These are phyloP conservation scores for Benincasa hispida DNA, from an alignment of 306 rosid genomes.

Conservation along the genomic window DNA sequence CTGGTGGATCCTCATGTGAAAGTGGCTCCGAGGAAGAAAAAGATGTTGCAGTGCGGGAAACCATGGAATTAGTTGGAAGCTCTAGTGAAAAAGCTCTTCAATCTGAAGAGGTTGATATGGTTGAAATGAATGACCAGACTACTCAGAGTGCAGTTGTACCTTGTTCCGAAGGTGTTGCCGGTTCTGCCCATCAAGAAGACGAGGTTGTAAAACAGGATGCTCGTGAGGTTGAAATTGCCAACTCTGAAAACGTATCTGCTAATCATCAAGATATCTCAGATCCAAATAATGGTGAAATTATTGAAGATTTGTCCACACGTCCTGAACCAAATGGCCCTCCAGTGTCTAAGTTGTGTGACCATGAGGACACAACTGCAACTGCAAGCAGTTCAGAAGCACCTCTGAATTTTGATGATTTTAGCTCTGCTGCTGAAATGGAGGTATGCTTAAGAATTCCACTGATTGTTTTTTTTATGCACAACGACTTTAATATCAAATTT, in stretches of 20 bases:
- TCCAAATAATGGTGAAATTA: conserved; percentile 17
- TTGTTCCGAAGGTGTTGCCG: conserved; percentile 19
- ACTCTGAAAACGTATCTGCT: conserved; percentile 14
- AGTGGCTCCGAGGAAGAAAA: conserved; percentile 79
- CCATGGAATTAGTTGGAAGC: conserved; percentile 16
- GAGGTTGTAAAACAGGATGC: conserved; percentile 21
- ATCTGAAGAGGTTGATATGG: conserved; percentile 1
- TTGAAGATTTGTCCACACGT: conserved; percentile 8
- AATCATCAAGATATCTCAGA: conserved; percentile 10
- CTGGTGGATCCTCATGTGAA: conserved; percentile 37
- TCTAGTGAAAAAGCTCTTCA: conserved; percentile 10
- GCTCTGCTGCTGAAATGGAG: conserved; percentile 79
- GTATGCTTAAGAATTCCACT: conserved; percentile 25
- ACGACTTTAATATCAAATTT: not conserved
- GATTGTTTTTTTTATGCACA: not conserved
- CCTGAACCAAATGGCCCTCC: conserved; percentile 30
- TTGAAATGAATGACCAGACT: conserved; percentile 20
- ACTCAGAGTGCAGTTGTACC: conserved; percentile 9
- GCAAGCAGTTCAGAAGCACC: conserved; percentile 25
- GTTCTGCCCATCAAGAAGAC: conserved; percentile 17
- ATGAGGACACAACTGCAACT: conserved; percentile 28
- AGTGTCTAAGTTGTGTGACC: conserved; percentile 21
- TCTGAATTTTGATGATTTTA: conserved; percentile 41
- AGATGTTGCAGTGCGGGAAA: conserved; percentile 28
- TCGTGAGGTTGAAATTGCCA: conserved; percentile 16